Evolutionary conservation across 163 green algal genomes (phyloP), one percentile per base, ranked within the genome.

Genomic region (Chlamydomonas reinhardtii): DNA sequence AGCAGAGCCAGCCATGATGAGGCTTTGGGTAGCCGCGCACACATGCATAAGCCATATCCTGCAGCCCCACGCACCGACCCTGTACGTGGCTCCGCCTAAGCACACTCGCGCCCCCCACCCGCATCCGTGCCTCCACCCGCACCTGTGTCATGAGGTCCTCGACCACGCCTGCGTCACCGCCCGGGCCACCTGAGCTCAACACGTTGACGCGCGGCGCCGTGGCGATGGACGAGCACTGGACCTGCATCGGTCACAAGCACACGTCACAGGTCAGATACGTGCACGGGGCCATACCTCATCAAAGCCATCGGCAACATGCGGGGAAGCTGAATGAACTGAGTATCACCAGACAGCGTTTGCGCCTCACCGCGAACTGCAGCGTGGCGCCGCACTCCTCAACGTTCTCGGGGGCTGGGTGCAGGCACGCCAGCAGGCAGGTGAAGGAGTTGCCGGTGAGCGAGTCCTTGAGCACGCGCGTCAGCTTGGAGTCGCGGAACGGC

Each of bases 401-500:
- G 70, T 94, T 86, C 35, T 89, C 86, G 8, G 85, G 76, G 4
- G 64, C 25, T 12, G 91, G 91, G 79, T 92, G 82, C 12, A 94
- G 82, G 32, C 84, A 89, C 8, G 83, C 89, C 75, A 94, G 65
- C 82, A 94, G 73, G 25, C 27, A 54, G 4, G 85, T 88, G 65
- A 83, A 43, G 48, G 68, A 76, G 86, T 92, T 91, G 52, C 91
- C 91, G 54, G 73, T 88, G 48, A 92, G 37, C 25, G 66, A 86
- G 83, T 93, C 86, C 71, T 92, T 92, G 68, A 99, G 92, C 76
- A 99, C 89, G 48, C 97, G 92, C 0, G 97, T 99, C 43, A 99
- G 95, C 92, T 99, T 99, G 78, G 90, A 96, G 91, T 99, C 97
- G 11, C 97, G 89, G 92, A 94, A 97, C 0, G 94, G 93, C 82